Percentiles rank a stretch among this genome's conserved stretches.
Conservation (phyloP, 148 eudicot genomes). For the Simmondsia chinensis region DNA sequence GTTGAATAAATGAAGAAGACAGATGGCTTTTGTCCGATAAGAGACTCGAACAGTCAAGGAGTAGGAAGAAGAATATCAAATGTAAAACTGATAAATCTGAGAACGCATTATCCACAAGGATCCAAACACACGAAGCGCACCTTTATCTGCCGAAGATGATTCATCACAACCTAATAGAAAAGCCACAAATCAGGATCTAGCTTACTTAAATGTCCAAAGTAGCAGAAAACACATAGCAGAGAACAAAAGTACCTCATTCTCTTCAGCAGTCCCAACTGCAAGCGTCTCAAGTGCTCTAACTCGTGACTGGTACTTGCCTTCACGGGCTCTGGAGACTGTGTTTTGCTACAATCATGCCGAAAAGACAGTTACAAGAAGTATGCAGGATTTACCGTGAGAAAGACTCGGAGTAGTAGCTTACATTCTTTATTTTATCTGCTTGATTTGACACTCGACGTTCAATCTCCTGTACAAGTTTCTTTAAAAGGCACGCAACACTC, state of each 20-base stretch:
- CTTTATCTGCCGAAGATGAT: slow-evolving; percentile 70
- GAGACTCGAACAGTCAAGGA: too few relatives aligned
- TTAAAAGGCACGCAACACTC: slow-evolving; percentile 72
- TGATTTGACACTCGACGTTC: slow-evolving; percentile 68
- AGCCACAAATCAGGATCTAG: slow-evolving; percentile 1
- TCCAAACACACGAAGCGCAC: slow-evolving; percentile 20
- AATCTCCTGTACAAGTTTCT: slow-evolving; percentile 71
- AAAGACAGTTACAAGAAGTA: slow-evolving; percentile 6
- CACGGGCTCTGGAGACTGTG: slow-evolving; percentile 56
- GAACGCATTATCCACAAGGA: too few relatives aligned
- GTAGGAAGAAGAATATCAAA: too few relatives aligned
- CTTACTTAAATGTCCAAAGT: slow-evolving; percentile 1
- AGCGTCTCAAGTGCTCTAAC: slow-evolving; percentile 77
- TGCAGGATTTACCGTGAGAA: neutral
- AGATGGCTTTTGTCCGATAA: too few relatives aligned
- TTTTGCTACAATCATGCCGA: slow-evolving; percentile 54
- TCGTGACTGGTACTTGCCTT: slow-evolving; percentile 65
- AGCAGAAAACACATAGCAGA: neutral
- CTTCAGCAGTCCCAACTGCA: slow-evolving; percentile 71
- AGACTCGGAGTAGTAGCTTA: slow-evolving; percentile 16
- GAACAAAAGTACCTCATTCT: slow-evolving; percentile 59
- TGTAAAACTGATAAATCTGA: too few relatives aligned
- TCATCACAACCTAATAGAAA: slow-evolving; percentile 48
- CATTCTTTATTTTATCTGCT: slow-evolving; percentile 57
- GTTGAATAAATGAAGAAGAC: too few relatives aligned